A percentile compares a stretch with the other conserved stretches of the same genome.
phyloP scores from a whole-genome alignment of 2,329 filamentous ascomycete species.

The Hortaea werneckii region DNA sequence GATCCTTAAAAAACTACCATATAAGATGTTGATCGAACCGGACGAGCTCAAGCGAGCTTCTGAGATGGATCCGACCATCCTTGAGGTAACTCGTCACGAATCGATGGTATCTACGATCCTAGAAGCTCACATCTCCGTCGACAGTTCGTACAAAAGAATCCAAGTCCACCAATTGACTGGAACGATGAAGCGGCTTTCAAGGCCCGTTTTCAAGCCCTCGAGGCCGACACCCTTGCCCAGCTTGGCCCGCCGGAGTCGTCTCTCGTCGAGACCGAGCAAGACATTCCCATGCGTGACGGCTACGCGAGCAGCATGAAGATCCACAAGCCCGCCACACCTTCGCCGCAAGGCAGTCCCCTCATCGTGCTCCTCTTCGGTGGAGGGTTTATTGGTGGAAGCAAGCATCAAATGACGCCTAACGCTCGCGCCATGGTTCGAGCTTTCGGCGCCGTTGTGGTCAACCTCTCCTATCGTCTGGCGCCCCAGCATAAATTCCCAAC shows the following conservation, averaged over 20 bases:
- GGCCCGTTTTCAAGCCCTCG: slow-evolving; percentile 1
- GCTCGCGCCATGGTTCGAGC: slow-evolving; percentile 16
- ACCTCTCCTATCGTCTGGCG: slow-evolving; percentile 36
- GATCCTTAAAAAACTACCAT: too few species aligned
- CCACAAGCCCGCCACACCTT: slow-evolving; percentile 16
- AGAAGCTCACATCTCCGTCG: too few species aligned
- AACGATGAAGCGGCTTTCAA: neutral
- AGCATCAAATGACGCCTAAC: slow-evolving; percentile 16
- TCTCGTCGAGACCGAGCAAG: slow-evolving; percentile 26
- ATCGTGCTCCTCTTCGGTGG: slow-evolving; percentile 21
- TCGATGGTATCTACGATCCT: too few species aligned
- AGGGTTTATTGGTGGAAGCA: slow-evolving; percentile 18
- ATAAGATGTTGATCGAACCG: slow-evolving; percentile 4
- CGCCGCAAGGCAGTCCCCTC: slow-evolving; percentile 12
- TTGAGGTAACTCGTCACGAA: too few species aligned
- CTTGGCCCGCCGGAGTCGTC: slow-evolving; percentile 11
- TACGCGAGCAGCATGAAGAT: slow-evolving; percentile 25
- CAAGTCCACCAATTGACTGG: slow-evolving; percentile 3
- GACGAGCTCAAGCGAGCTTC: slow-evolving; percentile 4
- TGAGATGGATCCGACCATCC: slow-evolving; percentile 2
- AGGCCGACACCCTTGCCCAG: neutral
- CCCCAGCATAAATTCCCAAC: slow-evolving; percentile 39
- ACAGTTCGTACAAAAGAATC: slow-evolving; percentile 5
- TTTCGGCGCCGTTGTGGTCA: slow-evolving; percentile 33
- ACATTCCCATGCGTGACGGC: slow-evolving; percentile 27